Percentiles rank a stretch among this genome's conserved stretches.
These are phyloP conservation scores for Calonectria naviculata DNA, from an alignment of 2,329 filamentous ascomycete genomes.

Conservation along the genomic window DNA sequence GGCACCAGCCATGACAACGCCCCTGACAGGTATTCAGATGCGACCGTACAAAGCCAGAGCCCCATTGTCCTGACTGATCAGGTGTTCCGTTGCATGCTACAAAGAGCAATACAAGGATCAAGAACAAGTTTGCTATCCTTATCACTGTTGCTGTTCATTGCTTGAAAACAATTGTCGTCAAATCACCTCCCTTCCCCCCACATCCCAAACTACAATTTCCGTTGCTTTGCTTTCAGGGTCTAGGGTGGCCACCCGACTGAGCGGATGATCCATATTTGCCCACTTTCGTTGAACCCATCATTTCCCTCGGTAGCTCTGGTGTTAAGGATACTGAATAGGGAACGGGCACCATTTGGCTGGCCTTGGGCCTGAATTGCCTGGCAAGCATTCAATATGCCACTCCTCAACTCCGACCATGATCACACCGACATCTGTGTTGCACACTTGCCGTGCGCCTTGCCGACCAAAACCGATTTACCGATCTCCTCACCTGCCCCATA, in stretches of 20 bases:
- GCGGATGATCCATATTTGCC: neutral
- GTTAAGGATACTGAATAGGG: neutral
- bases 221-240: neutral
- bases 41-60: neutral
- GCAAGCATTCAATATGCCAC: neutral
- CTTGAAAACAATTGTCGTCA: neutral
- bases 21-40: neutral
- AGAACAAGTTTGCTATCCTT: neutral
- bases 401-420: neutral
- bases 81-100: neutral
- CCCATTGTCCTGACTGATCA: neutral
- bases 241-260: neutral
- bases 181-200: neutral
- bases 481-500: neutral
- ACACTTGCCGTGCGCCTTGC: constrained; percentile 16
- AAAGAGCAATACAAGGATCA: constrained; percentile 1
- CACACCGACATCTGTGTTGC: neutral
- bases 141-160: neutral
- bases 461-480: neutral
- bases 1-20: neutral
- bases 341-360: neutral
- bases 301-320: neutral
- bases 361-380: neutral
- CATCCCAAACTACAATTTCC: neutral
- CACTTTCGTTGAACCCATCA: neutral